Conservation (phyloP, 2,329 filamentous ascomycete genomes). For the Talaromyces sp. region DNA sequence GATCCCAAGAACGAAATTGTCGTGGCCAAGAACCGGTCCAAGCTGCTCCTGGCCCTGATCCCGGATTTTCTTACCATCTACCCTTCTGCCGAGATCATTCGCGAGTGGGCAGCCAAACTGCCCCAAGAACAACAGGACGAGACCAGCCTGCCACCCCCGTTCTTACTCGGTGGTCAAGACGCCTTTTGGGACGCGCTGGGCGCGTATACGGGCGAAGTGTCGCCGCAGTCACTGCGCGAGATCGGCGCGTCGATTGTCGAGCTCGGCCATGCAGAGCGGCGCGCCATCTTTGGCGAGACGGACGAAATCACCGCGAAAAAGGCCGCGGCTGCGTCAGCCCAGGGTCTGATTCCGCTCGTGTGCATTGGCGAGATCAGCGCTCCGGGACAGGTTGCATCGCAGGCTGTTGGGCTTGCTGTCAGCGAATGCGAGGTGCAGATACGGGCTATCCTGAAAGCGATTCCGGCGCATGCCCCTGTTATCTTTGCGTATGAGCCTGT, state of each 20-base stretch:
- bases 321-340: slow-evolving; percentile 59
- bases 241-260: slow-evolving; percentile 69
- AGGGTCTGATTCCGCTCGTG: slow-evolving; percentile 69
- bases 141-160: slow-evolving; percentile 38
- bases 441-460: slow-evolving; percentile 53
- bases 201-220: slow-evolving; percentile 73
- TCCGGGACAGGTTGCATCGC: slow-evolving; percentile 40
- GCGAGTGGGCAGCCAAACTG: slow-evolving; percentile 22
- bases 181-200: slow-evolving; percentile 64
- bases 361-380: slow-evolving; percentile 68
- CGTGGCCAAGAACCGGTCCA: slow-evolving; percentile 37
- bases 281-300: slow-evolving; percentile 67
- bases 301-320: slow-evolving; percentile 63
- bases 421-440: slow-evolving; percentile 63
- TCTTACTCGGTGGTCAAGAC: slow-evolving; percentile 71
- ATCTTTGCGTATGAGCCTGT: slow-evolving; percentile 83
- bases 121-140: slow-evolving; percentile 32
- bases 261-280: slow-evolving; percentile 73
- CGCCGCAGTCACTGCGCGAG: slow-evolving; percentile 59
- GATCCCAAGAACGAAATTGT: slow-evolving; percentile 40
- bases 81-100: slow-evolving; percentile 36
- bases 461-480: slow-evolving; percentile 60
- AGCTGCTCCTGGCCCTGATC: slow-evolving; percentile 68
- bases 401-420: slow-evolving; percentile 53
- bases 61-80: slow-evolving; percentile 68